Evolutionary conservation across 1,284 basidiomycete species (phyloP), one percentile per base, ranked within the genome.

Genomic region (Leccinum griseonigrum): DNA sequence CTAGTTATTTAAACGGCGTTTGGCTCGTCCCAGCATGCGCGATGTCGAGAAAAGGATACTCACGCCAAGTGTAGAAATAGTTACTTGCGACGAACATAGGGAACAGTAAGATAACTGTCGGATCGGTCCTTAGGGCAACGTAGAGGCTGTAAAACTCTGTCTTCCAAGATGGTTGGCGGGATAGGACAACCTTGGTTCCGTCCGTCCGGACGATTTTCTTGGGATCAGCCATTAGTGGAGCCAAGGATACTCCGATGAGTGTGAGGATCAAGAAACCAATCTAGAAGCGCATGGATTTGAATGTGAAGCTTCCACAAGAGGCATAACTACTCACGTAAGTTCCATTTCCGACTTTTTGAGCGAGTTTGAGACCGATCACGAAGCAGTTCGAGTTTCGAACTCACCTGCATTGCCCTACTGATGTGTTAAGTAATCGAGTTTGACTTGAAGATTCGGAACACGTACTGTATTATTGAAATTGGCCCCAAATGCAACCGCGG

Each of bases 201-300:
- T 92, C 90, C 4, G 83, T 84, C 28, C 90, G 85, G 66, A 88
- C 76, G 79, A 92, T 85, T 63, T 83, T 85, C 51, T 78, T 72
- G 2, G 90, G 90, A 64, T 88, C 79, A 3, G 81, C 86, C 88
- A 92, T 90, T 61, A 85, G 52, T 28, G 88, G 68, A 1, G 90
- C 88, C 61, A 92, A 81, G 4, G 73, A 38, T 18, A 87, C 83
- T 10, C 90, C 90, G 54, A 89, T 83, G 56, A 83, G 71, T 50
- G 88, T 90, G 51, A 92, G 81, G 60, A 88, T 72, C 43, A 92
- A 75, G 74, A 92, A 91, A n/a, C 78, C 87, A 65, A 91, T 88
- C 88, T 91, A 10, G 28, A 1, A 40, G 32, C 18, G 36, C 9
- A n/a, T 31, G 13, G 28, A 38, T 34, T 9, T 58, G 53, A 58